phyloP scores from a whole-genome alignment of 352 stramenopile genomes.

The Phytophthora capsici region DNA sequence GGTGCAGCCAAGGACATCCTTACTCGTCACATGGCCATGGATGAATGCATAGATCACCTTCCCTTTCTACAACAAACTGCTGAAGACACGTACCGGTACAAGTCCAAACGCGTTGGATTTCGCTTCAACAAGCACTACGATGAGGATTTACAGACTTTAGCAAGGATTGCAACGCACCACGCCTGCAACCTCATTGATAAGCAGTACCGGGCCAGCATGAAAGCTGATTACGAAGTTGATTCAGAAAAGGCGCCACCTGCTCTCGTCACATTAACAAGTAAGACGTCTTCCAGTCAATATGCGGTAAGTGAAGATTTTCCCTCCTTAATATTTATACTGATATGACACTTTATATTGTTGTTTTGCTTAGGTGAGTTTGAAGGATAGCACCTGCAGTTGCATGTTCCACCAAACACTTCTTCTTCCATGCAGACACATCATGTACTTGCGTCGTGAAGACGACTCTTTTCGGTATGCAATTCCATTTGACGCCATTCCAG shows the following conservation, averaged over 20 bases:
- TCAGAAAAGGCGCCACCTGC: no score
- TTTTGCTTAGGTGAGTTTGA: not conserved
- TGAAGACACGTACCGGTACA: not conserved
- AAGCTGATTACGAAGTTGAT: not conserved
- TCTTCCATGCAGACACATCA: slow-evolving; percentile 10
- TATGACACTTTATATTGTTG: no score
- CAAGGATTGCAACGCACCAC: slow-evolving; percentile 6
- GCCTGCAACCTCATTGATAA: slow-evolving; percentile 11
- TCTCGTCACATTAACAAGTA: not conserved
- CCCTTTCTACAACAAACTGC: slow-evolving; percentile 14
- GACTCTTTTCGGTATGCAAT: not conserved
- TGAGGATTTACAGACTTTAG: not conserved
- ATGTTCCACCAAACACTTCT: slow-evolving; percentile 1
- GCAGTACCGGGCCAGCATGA: slow-evolving; percentile 2
- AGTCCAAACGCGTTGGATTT: slow-evolving; percentile 7
- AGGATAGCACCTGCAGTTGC: slow-evolving; percentile 8
- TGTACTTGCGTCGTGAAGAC: not conserved
- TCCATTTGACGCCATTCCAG: not conserved
- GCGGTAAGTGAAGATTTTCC: no score
- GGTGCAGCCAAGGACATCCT: slow-evolving; percentile 11
- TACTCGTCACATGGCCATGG: slow-evolving; percentile 5
- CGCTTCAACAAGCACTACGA: slow-evolving; percentile 10
- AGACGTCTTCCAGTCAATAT: not conserved
- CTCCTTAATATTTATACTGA: no score
- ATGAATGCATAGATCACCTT: slow-evolving; percentile 15